A percentile compares a stretch with the other conserved stretches of the same genome.
These are phyloP conservation scores for Alternaria dauci DNA, from an alignment of 2,329 filamentous ascomycete species.

Conservation along the genomic window DNA sequence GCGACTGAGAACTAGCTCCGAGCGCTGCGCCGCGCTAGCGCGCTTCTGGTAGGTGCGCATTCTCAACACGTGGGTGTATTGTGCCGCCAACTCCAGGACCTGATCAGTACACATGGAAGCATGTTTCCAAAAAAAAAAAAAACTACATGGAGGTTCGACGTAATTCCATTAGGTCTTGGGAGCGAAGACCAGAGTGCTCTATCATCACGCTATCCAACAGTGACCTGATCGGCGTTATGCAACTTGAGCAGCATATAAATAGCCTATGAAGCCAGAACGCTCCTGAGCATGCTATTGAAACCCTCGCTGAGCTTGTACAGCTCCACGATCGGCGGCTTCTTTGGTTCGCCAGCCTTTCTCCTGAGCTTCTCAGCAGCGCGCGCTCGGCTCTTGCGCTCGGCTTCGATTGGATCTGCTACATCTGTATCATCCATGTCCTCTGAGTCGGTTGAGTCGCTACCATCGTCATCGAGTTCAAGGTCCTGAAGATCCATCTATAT, in stretches of 20 bases:
- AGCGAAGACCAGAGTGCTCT: background rate
- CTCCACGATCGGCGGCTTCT: conserved; percentile 80
- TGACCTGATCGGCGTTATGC: background rate
- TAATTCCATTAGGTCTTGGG: conserved; percentile 5
- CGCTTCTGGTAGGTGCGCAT: conserved; percentile 22
- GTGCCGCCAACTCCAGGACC: background rate
- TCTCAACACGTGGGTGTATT: conserved; percentile 22
- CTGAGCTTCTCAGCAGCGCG: conserved; percentile 82
- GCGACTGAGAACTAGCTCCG: conserved; percentile 32
- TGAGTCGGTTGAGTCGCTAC: conserved; percentile 64
- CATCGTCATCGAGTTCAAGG: conserved; percentile 79
- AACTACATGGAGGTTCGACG: background rate
- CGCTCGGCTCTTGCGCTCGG: conserved; percentile 79
- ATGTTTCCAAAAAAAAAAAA: too few species aligned
- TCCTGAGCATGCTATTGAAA: conserved; percentile 82
- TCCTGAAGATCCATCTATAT: conserved; percentile 77
- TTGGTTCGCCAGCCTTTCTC: conserved; percentile 81
- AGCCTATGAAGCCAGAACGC: conserved; percentile 70
- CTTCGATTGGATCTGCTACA: conserved; percentile 84
- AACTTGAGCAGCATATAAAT: background rate
- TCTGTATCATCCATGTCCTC: conserved; percentile 69
- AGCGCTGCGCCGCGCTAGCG: conserved; percentile 25
- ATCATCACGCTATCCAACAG: background rate
- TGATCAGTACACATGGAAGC: background rate
- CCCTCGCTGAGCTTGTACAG: conserved; percentile 80